Base-by-base conservation (phyloP, 257 asterid species). In the Solanum chaucha region DNA sequence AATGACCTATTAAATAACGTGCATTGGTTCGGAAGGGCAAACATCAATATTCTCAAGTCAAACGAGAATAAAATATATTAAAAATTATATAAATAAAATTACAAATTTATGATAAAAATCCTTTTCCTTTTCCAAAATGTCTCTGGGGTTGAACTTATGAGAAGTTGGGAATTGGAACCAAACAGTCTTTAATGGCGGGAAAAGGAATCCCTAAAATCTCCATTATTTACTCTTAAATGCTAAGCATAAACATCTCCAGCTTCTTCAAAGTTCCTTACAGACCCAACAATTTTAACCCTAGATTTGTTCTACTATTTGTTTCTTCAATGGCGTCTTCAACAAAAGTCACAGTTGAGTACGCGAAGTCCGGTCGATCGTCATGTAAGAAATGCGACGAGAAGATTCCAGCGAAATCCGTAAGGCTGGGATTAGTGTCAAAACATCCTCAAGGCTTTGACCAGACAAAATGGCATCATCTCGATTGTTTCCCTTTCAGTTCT, bases 391-490 rank as follows among this genome's bases (percentile, higher is more conserved):
- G 99, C 93, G 89, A 94, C 26, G 92, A 93, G 71, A n/a, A 93
- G 41, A 97, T 97, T 38, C 90, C 91, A n/a, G 85, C 94, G 34
- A 90, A 93, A 91, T 58, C 94, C 11, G 87, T 92, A 89, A 91
- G 99, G 88, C 85, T 97, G 87, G 99, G 99, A 67, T 70, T 92
- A 59, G 94, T 93, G 82, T 92, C 92, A 58, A 95, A 93, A 89
- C 98, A 93, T 85, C 92, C 98, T 24, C 91, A 97, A 87, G 99
- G 99, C 8, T 95, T 92, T 85, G 98, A 93, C 87, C 90, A 88
- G 93, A 94, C 99, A 44, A 95, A 97, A 85, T 96, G 99, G 98
- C 99, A 97, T 84, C 99, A 97, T 90, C 90, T 93, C 89, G 87
- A 88, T 44, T 97, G 99, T 91, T 93, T 94, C 74, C 94, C 98